Conservation (phyloP, 306 rosid genomes). For the Cercis canadensis region DNA sequence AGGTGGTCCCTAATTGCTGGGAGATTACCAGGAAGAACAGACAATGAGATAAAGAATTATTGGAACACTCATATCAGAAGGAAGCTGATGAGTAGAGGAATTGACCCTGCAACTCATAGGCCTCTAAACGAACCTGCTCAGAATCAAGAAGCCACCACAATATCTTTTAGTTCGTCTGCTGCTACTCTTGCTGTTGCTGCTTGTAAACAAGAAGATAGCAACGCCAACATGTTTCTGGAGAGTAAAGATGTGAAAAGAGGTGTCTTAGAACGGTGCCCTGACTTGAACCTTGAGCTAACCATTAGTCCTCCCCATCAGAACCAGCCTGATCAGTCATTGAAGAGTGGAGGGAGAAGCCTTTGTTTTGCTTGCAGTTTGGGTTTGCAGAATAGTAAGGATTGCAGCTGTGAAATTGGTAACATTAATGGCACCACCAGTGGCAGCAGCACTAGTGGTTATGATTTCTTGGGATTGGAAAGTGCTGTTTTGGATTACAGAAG, state of each 20-base stretch:
- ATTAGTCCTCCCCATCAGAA: constrained; percentile 82
- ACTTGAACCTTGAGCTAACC: constrained; percentile 84
- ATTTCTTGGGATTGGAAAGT: constrained; percentile 81
- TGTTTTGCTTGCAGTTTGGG: constrained; percentile 57
- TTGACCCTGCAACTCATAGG: constrained; percentile 91
- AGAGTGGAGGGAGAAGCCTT: constrained; percentile 41
- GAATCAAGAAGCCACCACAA: constrained; percentile 47
- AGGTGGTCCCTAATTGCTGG: constrained; percentile 99
- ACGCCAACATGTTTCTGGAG: constrained; percentile 32
- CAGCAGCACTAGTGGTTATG: constrained; percentile 55
- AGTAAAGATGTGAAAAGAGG: constrained; percentile 33
- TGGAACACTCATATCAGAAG: constrained; percentile 99
- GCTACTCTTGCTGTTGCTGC: constrained; percentile 48
- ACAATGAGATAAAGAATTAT: constrained; percentile 96
- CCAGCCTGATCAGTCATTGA: constrained; percentile 43
- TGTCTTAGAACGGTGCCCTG: constrained; percentile 61
- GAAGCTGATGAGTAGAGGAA: constrained; percentile 91
- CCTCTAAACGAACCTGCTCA: constrained; percentile 56
- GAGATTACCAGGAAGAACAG: constrained; percentile 93
- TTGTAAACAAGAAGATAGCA: constrained; percentile 50
- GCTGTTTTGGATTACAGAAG: constrained; percentile 83
- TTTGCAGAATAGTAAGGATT: constrained; percentile 48
- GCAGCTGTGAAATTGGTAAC: constrained; percentile 51
- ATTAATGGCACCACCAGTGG: constrained; percentile 31
- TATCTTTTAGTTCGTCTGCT: constrained; percentile 74